Evolutionary conservation across 345 rosid genomes (phyloP).

Genomic region (Barbarea vulgaris): DNA sequence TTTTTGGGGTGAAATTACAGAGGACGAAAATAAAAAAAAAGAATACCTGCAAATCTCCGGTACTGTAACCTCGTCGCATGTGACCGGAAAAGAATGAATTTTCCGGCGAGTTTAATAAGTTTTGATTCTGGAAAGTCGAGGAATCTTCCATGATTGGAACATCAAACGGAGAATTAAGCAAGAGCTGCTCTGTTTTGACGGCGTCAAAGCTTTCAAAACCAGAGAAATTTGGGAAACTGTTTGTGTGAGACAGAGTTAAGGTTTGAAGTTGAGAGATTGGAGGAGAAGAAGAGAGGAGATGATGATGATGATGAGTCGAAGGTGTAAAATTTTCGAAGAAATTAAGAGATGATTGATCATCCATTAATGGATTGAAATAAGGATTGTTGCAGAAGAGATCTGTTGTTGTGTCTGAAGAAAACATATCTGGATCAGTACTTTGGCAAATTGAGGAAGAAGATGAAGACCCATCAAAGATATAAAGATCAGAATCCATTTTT

Average conservation of each 20-base stretch:
- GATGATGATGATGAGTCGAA: constrained; percentile 31
- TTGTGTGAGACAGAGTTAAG: constrained; percentile 53
- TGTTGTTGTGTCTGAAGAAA: constrained; percentile 45
- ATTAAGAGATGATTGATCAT: constrained; percentile 37
- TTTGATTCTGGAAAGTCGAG: constrained; percentile 47
- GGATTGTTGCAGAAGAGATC: constrained; percentile 39
- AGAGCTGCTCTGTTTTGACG: constrained; percentile 55
- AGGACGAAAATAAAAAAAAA: not conserved
- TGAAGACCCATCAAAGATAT: constrained; percentile 45
- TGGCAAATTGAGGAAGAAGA: constrained; percentile 48
- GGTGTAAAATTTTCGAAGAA: constrained; percentile 40
- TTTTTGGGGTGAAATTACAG: not conserved
- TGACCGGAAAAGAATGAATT: constrained; percentile 53
- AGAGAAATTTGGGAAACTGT: constrained; percentile 45
- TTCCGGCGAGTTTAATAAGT: constrained; percentile 59
- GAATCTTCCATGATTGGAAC: constrained; percentile 56
- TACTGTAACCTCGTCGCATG: constrained; percentile 76
- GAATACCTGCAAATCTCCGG: constrained; percentile 76
- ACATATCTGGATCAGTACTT: constrained; percentile 48
- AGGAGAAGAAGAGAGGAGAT: constrained; percentile 61
- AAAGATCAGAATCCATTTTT: constrained; percentile 73
- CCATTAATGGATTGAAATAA: constrained; percentile 26
- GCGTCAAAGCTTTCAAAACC: constrained; percentile 43
- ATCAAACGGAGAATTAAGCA: constrained; percentile 44
- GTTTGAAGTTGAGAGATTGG: constrained; percentile 64